Evolutionary conservation across 768 basidiomycete genomes (phyloP), one percentile per base, ranked within the genome.

Genomic region (Lactarius quietus): DNA sequence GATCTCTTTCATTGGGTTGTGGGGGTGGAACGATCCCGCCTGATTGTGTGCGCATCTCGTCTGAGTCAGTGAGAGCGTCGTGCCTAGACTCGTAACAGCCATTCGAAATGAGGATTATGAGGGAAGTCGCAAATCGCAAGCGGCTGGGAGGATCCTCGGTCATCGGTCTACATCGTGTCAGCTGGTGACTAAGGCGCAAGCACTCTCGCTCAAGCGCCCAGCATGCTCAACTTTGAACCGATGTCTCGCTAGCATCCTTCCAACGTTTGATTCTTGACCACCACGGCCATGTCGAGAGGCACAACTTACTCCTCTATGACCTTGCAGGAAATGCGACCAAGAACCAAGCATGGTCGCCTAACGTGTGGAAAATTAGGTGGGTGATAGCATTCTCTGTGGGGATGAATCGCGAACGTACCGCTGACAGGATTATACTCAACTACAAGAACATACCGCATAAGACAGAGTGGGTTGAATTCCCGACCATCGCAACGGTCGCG

Each of bases 381-480:
- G 72, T 65, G 45, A 12, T 39, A 39, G 23, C 1, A 26, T 26
- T 7, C 26, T 51, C 26, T 12, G 45, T 51, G 48, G 4, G 23
- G 15, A 58, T 35, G 4, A 4, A 43, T 12, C 10, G 33, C 10
- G 36, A 9, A 9, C 10, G 14, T 31, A 10, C 28, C 23, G 31
- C 29, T 3, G 6, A 31, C 35, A 80, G 76, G 66, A 73, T 72
- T 61, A 76, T 76, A 8, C 69, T 80, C 59, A 80, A 81, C 64
- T 73, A 75, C 72, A 82, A 83, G 67, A 71, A 72, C 29, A 54
- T 80, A 28, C 70, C 78, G 1, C 81, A 81, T 73, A 78, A 75
- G 68, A 84, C 83, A 5, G 76, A 79, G 53, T 83, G 81, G 80
- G 71, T 85, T 61, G 83, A 85, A 63, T 82, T 78, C 65, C 80